These are phyloP conservation scores for Delonix regia DNA, from an alignment of 306 rosid genomes.

Conservation along the genomic window DNA sequence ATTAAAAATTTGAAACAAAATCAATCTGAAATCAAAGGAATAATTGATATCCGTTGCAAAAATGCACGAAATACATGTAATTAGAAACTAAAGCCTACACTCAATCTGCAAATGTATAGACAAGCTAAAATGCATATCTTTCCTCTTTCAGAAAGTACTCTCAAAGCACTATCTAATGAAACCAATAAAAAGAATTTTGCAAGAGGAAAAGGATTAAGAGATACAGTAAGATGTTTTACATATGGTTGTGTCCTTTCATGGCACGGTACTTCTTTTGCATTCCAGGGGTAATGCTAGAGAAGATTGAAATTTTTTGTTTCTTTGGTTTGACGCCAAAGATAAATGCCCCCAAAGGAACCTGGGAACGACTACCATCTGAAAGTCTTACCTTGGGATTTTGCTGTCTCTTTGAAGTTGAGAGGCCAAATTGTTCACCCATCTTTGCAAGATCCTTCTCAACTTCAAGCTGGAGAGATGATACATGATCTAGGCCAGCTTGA, in stretches of 20 bases:
- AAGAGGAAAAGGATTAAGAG: slow-evolving; percentile 17
- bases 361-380: slow-evolving; percentile 48
- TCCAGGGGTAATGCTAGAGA: slow-evolving; percentile 72
- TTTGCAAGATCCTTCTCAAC: slow-evolving; percentile 61
- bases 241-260: slow-evolving; percentile 37
- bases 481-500: slow-evolving; percentile 75
- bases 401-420: slow-evolving; percentile 64
- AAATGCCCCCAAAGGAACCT: slow-evolving; percentile 82
- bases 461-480: slow-evolving; percentile 59
- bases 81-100: slow-evolving; percentile 27
- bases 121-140: slow-evolving; percentile 23
- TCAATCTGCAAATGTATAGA: slow-evolving; percentile 19
- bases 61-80: slow-evolving; percentile 8
- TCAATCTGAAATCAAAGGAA: background rate
- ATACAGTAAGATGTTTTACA: slow-evolving; percentile 39
- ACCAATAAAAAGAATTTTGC: slow-evolving; percentile 18
- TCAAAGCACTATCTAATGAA: slow-evolving; percentile 40
- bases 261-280: slow-evolving; percentile 62
- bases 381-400: slow-evolving; percentile 45
- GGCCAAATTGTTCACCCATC: slow-evolving; percentile 67
- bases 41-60: background rate
- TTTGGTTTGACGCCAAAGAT: slow-evolving; percentile 79
- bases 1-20: background rate
- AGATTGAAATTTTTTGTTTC: slow-evolving; percentile 73
- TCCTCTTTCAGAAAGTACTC: slow-evolving; percentile 5